These are phyloP conservation scores for Metarhizium sp. DNA, from an alignment of 2,329 filamentous ascomycete species.

Conservation along the genomic window DNA sequence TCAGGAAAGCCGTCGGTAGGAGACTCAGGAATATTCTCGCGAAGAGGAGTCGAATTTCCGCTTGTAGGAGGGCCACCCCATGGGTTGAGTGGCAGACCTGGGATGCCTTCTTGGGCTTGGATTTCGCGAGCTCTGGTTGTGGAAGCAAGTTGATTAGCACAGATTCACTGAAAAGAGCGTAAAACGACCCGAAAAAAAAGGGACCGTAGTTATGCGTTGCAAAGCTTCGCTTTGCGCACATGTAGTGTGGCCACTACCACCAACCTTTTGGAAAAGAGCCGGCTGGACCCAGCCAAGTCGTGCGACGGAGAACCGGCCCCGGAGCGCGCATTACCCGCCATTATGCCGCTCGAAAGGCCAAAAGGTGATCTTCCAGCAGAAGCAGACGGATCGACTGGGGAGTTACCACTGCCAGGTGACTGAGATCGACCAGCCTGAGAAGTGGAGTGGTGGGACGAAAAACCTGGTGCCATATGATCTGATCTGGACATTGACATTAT, in stretches of 20 bases:
- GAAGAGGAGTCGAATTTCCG: conserved; percentile 89
- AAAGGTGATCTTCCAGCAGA: conserved; percentile 62
- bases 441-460: conserved; percentile 59
- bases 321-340: conserved; percentile 56
- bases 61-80: conserved; percentile 97
- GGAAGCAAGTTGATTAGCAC: not conserved
- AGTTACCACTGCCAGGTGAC: conserved; percentile 71
- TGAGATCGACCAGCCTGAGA: conserved; percentile 58
- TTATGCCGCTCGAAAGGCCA: conserved; percentile 55
- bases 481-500: conserved; percentile 89
- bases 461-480: conserved; percentile 80
- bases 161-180: not conserved
- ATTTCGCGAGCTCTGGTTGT: conserved; percentile 79
- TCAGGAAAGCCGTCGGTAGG: conserved; percentile 94
- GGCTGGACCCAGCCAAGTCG: conserved; percentile 62
- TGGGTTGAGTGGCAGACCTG: conserved; percentile 56
- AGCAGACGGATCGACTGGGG: conserved; percentile 65
- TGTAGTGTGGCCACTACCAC: conserved; percentile 29
- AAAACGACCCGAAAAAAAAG: not conserved
- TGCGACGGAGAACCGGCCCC: conserved; percentile 95
- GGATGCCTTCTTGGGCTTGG: conserved; percentile 86
- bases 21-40: conserved; percentile 95
- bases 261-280: conserved; percentile 89
- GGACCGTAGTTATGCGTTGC: not conserved
- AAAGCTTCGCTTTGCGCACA: not conserved